Percentiles rank a stretch among this genome's conserved stretches.
Evolutionary conservation across 176 grass and related monocot genomes (phyloP).

Genomic region (Triticum timopheevii): DNA sequence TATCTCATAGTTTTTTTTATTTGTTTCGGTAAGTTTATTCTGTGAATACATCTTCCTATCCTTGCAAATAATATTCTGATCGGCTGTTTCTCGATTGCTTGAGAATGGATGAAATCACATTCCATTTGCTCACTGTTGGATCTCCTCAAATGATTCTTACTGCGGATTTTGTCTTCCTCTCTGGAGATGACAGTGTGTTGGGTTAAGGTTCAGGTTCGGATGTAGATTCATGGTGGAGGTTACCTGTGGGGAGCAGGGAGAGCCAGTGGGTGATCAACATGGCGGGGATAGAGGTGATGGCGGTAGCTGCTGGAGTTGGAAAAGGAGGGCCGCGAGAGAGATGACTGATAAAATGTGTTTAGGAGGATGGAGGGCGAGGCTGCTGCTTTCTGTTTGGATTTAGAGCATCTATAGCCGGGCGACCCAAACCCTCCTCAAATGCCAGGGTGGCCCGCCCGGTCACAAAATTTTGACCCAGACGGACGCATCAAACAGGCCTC

Average conservation of each 20-base stretch:
- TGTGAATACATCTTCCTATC: constrained; percentile 10
- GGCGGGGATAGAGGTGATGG: not conserved
- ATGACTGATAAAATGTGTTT: not conserved
- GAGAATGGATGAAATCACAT: not conserved
- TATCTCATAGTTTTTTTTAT: not conserved
- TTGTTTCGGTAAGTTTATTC: not conserved
- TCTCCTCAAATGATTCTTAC: not conserved
- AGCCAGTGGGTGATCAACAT: not conserved
- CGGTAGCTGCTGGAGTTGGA: not conserved
- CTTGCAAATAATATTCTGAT: constrained; percentile 5
- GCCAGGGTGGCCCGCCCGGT: no score
- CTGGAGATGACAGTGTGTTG: not conserved
- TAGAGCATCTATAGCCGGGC: not conserved
- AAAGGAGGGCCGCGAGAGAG: not conserved
- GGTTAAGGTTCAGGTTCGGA: not conserved
- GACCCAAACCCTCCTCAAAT: no score
- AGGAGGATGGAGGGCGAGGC: not conserved
- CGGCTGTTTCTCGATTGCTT: not conserved
- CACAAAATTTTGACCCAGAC: no score
- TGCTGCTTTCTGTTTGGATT: not conserved
- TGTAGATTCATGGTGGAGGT: not conserved
- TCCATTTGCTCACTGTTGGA: not conserved
- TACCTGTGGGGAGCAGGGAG: not conserved
- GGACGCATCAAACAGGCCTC: no score
- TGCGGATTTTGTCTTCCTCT: not conserved